These are phyloP conservation scores for Elasticomyces elasticus DNA, from an alignment of 495 filamentous ascomycete genomes.

Conservation along the genomic window DNA sequence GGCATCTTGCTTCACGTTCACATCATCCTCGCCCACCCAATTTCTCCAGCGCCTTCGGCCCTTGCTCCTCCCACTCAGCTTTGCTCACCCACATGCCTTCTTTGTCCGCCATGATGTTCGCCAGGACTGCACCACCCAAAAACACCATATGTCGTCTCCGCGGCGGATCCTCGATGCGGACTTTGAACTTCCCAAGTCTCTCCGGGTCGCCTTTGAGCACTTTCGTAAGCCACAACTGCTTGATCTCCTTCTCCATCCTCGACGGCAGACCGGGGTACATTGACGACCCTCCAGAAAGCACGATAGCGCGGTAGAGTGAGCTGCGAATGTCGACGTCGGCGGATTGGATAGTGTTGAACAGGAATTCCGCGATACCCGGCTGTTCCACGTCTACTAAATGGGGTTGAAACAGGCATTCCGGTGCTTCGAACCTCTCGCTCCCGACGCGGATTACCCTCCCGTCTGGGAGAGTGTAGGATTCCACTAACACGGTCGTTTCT, in stretches of 20 bases:
- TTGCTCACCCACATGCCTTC: conserved; percentile 98
- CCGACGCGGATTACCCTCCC: conserved; percentile 92
- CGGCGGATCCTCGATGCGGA: conserved; percentile 95
- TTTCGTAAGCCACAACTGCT: conserved; percentile 94
- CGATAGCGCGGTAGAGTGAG: conserved; percentile 92
- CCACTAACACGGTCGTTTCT: conserved; percentile 94
- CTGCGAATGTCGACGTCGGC: conserved; percentile 91
- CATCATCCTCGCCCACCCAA: conserved; percentile 50
- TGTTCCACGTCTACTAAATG: conserved; percentile 97
- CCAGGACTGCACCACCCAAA: conserved; percentile 89
- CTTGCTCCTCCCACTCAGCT: conserved; percentile 93
- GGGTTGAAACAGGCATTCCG: conserved; percentile 97
- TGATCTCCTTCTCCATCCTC: conserved; percentile 93
- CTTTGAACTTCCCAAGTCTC: conserved; percentile 95
- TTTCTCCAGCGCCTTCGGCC: conserved; percentile 76
- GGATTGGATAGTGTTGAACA: conserved; percentile 96
- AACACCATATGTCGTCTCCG: conserved; percentile 98
- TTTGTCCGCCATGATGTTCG: conserved; percentile 97
- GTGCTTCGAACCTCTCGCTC: conserved; percentile 93
- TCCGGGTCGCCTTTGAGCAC: conserved; percentile 85
- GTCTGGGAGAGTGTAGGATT: conserved; percentile 93
- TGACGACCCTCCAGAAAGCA: conserved; percentile 89
- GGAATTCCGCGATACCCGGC: conserved; percentile 87
- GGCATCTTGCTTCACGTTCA: neutral
- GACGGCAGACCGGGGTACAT: conserved; percentile 98